Conservation (phyloP, 768 basidiomycete genomes). For the Tylopilus sp. region DNA sequence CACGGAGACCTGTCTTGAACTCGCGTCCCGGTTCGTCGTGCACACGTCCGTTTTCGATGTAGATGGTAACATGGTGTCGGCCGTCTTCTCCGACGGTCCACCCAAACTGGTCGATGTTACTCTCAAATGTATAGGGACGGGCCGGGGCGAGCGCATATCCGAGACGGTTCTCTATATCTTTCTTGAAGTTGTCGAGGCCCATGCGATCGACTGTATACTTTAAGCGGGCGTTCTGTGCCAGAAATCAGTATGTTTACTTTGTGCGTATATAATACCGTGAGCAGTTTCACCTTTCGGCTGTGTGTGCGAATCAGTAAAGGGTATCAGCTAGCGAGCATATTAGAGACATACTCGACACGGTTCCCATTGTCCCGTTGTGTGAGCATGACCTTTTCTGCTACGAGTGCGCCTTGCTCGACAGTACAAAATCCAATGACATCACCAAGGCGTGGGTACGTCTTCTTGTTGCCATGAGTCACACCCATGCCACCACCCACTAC, state of each 20-base stretch:
- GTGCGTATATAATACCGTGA: background rate
- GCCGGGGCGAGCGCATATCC: conserved; percentile 75
- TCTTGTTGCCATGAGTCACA: conserved; percentile 98
- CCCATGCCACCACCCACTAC: conserved; percentile 97
- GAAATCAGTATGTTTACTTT: conserved; percentile 10
- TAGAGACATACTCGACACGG: conserved; percentile 74
- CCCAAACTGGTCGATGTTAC: conserved; percentile 92
- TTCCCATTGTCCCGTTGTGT: conserved; percentile 96
- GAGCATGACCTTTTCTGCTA: conserved; percentile 92
- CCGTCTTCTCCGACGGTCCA: conserved; percentile 90
- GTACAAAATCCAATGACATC: conserved; percentile 93
- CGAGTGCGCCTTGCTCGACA: conserved; percentile 74
- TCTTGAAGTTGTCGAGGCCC: conserved; percentile 83
- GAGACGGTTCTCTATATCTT: conserved; percentile 84
- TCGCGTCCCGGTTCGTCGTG: conserved; percentile 87
- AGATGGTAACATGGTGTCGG: conserved; percentile 86
- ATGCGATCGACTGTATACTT: conserved; percentile 98
- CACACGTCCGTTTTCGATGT: conserved; percentile 98
- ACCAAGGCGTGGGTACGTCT: conserved; percentile 91
- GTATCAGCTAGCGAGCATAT: background rate
- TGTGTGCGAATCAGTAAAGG: conserved; percentile 1
- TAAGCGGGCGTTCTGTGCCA: conserved; percentile 72
- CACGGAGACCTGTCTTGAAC: conserved; percentile 89
- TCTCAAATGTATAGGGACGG: conserved; percentile 76
- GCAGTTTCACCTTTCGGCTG: conserved; percentile 54